Conservation (phyloP, 192 early-diverging fungal genomes). For the Allomyces macrogynus region DNA sequence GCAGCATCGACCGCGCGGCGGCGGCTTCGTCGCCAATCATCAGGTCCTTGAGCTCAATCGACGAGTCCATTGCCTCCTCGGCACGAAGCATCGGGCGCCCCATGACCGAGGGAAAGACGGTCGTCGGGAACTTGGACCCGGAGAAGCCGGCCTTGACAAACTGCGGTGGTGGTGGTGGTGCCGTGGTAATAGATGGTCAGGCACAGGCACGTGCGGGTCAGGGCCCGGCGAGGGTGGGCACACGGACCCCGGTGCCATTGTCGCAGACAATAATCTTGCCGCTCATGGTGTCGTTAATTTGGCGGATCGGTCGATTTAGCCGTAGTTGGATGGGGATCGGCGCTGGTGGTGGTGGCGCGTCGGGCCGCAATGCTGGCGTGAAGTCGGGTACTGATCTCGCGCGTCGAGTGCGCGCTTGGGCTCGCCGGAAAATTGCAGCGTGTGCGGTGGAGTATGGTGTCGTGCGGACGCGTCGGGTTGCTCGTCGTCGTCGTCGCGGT, state of each 20-base stretch:
- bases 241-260: conserved; percentile 57
- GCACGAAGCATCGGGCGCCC: conserved; percentile 93
- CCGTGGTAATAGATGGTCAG: no score
- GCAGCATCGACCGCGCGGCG: conserved; percentile 58
- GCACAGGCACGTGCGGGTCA: background rate
- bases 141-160: conserved; percentile 97
- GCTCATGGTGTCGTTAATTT: background rate
- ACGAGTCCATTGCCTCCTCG: conserved; percentile 59
- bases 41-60: conserved; percentile 62
- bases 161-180: no score
- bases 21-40: conserved; percentile 98
- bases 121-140: conserved; percentile 83
- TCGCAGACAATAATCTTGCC: conserved; percentile 59
- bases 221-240: background rate
- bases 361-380: no score
- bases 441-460: no score
- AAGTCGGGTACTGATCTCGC: no score
- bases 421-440: no score
- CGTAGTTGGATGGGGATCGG: no score
- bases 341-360: no score
- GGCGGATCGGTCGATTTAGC: no score
- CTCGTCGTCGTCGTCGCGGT: no score
- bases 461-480: no score
- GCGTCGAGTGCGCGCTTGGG: no score
- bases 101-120: conserved; percentile 94